phyloP scores from a whole-genome alignment of 2,329 filamentous ascomycete species.

The Sporothrix curviconia region DNA sequence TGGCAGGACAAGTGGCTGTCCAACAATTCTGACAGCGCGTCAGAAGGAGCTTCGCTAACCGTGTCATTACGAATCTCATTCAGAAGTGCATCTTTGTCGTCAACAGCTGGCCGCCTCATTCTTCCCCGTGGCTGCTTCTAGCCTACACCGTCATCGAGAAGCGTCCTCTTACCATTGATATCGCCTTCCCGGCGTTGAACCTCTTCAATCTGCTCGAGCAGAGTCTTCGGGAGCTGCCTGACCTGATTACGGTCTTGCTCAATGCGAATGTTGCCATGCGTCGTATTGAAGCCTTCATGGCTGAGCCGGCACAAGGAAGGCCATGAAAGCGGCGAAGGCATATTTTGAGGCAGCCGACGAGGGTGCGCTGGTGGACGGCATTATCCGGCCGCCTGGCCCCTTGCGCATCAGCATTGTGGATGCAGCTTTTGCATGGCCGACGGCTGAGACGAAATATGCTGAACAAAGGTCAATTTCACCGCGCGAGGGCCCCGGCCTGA shows the following conservation, averaged over 20 bases:
- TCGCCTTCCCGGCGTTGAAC: conserved; percentile 81
- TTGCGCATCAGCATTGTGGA: conserved; percentile 48
- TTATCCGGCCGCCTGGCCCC: conserved; percentile 17
- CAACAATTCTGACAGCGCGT: conserved; percentile 60
- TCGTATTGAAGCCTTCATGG: conserved; percentile 81
- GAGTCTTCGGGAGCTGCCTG: conserved; percentile 67
- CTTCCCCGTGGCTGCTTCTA: conserved; percentile 73
- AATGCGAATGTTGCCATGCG: conserved; percentile 78
- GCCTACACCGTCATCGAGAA: conserved; percentile 69
- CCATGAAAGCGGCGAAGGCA: conserved; percentile 28
- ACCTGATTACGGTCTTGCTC: conserved; percentile 66
- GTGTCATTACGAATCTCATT: conserved; percentile 58
- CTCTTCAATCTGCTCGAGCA: conserved; percentile 70
- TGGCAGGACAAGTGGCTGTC: conserved; percentile 73
- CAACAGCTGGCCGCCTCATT: conserved; percentile 66
- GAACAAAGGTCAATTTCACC: conserved; percentile 36
- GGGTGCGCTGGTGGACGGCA: conserved; percentile 5
- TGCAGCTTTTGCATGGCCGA: conserved; percentile 76
- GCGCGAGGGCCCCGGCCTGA: conserved; percentile 45
- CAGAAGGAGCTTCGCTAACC: conserved; percentile 60
- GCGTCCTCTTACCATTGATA: conserved; percentile 63
- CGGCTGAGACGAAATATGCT: conserved; percentile 50
- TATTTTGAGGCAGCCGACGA: conserved; percentile 10
- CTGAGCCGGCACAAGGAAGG: conserved; percentile 70
- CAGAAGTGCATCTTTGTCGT: conserved; percentile 57